These are phyloP conservation scores for Chalaropsis ovoidea DNA, from an alignment of 2,329 filamentous ascomycete species.

Conservation along the genomic window DNA sequence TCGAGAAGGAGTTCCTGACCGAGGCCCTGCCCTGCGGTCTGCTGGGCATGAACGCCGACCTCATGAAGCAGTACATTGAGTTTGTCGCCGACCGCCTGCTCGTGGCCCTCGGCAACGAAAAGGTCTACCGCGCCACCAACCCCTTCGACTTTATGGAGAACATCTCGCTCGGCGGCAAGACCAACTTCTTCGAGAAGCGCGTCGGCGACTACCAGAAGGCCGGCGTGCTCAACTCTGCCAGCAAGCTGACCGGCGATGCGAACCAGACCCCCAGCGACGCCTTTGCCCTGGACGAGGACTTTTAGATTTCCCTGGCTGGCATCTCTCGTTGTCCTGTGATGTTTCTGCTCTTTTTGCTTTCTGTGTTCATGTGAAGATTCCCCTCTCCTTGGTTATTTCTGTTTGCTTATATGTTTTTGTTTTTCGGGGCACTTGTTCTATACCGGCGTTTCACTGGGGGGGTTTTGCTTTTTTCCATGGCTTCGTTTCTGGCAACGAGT, in stretches of 20 bases:
- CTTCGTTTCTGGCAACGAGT: slow-evolving; percentile 5
- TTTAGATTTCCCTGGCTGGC: slow-evolving; percentile 48
- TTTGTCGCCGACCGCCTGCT: slow-evolving; percentile 95
- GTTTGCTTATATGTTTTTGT: slow-evolving; percentile 28
- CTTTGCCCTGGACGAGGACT: slow-evolving; percentile 94
- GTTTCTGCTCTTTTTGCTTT: slow-evolving; percentile 4
- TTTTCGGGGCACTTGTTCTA: slow-evolving; percentile 26
- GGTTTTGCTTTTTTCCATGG: slow-evolving; percentile 19
- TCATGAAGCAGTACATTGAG: slow-evolving; percentile 99
- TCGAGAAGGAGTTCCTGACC: slow-evolving; percentile 96
- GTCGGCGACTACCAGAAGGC: slow-evolving; percentile 99
- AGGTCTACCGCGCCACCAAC: slow-evolving; percentile 85
- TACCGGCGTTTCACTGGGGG: slow-evolving; percentile 13
- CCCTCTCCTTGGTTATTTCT: slow-evolving; percentile 23
- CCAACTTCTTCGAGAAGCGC: slow-evolving; percentile 99
- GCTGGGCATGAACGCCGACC: slow-evolving; percentile 90
- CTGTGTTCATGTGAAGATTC: slow-evolving; percentile 20
- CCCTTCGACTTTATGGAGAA: slow-evolving; percentile 99
- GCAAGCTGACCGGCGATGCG: slow-evolving; percentile 49
- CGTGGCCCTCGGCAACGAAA: slow-evolving; percentile 83
- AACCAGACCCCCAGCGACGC: slow-evolving; percentile 56
- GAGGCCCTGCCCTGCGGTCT: slow-evolving; percentile 87
- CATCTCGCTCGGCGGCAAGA: slow-evolving; percentile 97
- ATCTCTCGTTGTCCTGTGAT: slow-evolving; percentile 4
- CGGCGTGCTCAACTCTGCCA: slow-evolving; percentile 89